Conservation (phyloP, 1,284 basidiomycete species). For the Cutaneotrichosporon cutaneum region DNA sequence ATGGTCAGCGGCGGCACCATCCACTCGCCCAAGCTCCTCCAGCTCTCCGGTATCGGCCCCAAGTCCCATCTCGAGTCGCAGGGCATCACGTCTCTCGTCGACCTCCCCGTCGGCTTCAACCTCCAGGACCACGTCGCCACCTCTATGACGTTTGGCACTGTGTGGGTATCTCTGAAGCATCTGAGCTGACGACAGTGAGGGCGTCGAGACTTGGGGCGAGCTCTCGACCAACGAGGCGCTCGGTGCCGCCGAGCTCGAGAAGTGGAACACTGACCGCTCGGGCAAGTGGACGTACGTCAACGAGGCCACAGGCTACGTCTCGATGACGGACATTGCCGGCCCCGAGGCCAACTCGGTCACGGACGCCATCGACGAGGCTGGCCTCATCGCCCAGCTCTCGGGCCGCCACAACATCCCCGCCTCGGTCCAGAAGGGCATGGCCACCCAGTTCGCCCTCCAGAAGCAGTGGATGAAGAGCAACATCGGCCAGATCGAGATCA, state of each 20-base stretch:
- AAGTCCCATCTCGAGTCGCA: slow-evolving; percentile 14
- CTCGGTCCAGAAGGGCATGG: slow-evolving; percentile 43
- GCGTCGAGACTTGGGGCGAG: slow-evolving; percentile 42
- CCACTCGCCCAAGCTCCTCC: slow-evolving; percentile 22
- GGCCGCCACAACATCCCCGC: slow-evolving; percentile 40
- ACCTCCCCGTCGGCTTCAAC: slow-evolving; percentile 34
- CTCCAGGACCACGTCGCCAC: slow-evolving; percentile 37
- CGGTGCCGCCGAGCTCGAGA: slow-evolving; percentile 27
- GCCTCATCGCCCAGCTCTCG: slow-evolving; percentile 63
- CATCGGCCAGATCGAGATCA: slow-evolving; percentile 50
- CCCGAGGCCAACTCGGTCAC: slow-evolving; percentile 4
- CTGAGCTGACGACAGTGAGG: slow-evolving; percentile 25
- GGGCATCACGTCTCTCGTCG: slow-evolving; percentile 23
- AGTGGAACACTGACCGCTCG: slow-evolving; percentile 36
- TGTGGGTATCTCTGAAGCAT: neutral
- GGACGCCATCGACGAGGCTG: slow-evolving; percentile 63
- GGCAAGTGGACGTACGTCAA: slow-evolving; percentile 53
- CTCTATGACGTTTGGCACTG: slow-evolving; percentile 40
- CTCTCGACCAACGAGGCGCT: slow-evolving; percentile 35
- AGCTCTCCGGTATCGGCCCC: slow-evolving; percentile 26
- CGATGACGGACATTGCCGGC: slow-evolving; percentile 55
- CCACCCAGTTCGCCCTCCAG: slow-evolving; percentile 42
- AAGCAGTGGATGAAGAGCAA: slow-evolving; percentile 38
- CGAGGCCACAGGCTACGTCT: slow-evolving; percentile 49
- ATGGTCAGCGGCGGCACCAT: slow-evolving; percentile 26